Percentiles rank a stretch among this genome's conserved stretches.
These are phyloP conservation scores for Zopfochytrium polystomum DNA, from an alignment of 371 early-diverging fungal species.

Conservation along the genomic window DNA sequence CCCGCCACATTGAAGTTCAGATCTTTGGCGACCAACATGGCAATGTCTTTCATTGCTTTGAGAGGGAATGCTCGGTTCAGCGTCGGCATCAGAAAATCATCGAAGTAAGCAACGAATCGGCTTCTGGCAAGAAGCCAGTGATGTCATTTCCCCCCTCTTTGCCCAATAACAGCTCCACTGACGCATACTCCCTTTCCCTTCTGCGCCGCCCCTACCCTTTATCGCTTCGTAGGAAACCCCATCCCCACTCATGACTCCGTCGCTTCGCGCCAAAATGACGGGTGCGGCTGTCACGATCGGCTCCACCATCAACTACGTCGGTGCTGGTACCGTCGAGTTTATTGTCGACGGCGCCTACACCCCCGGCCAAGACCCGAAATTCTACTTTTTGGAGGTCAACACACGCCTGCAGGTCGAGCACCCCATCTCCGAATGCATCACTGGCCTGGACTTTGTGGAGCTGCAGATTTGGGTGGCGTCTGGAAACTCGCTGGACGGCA, in stretches of 20 bases:
- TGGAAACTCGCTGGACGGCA: constrained; percentile 69
- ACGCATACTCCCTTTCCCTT: constrained; percentile 91
- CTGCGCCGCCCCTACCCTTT: constrained; percentile 73
- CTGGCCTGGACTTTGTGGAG: constrained; percentile 93
- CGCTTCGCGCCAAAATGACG: constrained; percentile 93
- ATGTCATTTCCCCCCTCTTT: too few relatives aligned
- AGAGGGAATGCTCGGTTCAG: constrained; percentile 98
- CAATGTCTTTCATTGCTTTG: too few relatives aligned
- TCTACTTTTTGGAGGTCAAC: constrained; percentile 98
- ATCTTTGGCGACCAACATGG: constrained; percentile 96
- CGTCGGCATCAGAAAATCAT: constrained; percentile 86
- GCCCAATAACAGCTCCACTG: too few relatives aligned
- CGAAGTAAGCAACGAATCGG: too few relatives aligned
- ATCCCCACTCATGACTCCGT: constrained; percentile 88
- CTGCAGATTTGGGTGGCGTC: constrained; percentile 79
- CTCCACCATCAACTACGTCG: too few relatives aligned
- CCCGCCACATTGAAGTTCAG: constrained; percentile 98
- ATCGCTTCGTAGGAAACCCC: constrained; percentile 92
- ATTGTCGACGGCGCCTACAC: too few relatives aligned
- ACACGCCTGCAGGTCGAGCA: constrained; percentile 98
- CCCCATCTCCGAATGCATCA: constrained; percentile 91
- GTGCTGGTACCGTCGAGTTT: constrained; percentile 94
- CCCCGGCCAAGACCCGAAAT: too few relatives aligned
- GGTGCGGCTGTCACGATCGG: too few relatives aligned
- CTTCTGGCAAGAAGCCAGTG: too few relatives aligned